Evolutionary conservation across 345 rosid genomes (phyloP), one percentile per base, ranked within the genome.

Genomic region (Syzygium aqueum): DNA sequence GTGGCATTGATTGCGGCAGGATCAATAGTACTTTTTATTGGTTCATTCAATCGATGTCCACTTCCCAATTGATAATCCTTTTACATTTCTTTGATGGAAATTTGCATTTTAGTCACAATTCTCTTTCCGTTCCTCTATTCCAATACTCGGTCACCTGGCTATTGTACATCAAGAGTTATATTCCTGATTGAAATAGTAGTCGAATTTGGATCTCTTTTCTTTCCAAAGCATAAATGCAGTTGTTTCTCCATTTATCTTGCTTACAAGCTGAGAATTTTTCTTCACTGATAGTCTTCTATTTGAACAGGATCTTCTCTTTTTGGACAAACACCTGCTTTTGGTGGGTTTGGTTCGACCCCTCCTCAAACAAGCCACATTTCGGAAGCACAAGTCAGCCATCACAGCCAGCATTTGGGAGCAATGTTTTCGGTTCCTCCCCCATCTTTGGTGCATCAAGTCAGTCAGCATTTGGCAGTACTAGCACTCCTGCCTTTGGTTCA

Each of bases 271-370:
- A 37, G 80, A 73, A 33, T n/a, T 61, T 61, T 61, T n/a, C 73
- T 61, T 61, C 19, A 61, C 49, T 73, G 37, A 21, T 21, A 11
- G 80, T 37, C 80, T 33, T 73, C 49, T 5, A 11, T 87, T 59
- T 85, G 77, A 84, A 51, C 86, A 96, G 98, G 95, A 23, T 87
- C 94, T 86, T 92, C 97, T 89, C 87, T 88, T 30, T 95, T 94
- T 86, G 98, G 99, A 83, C 98, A 96, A 90, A 95, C 94, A 89
- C 88, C 96, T 89, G 91, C 92, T 61, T 96, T 96, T 91, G 98
- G 92, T 84, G 93, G 98, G 87, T 94, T 95, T 90, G 96, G 96
- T 54, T 92, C 99, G 77, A 88, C 93, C 54, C 87, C 67, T 40
- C 43, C 43, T 89, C 80, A 73, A 73, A 33, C 80, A 10, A 37